Conservation (phyloP, 2,329 filamentous ascomycete genomes). For the Pezicula neosporulosa region DNA sequence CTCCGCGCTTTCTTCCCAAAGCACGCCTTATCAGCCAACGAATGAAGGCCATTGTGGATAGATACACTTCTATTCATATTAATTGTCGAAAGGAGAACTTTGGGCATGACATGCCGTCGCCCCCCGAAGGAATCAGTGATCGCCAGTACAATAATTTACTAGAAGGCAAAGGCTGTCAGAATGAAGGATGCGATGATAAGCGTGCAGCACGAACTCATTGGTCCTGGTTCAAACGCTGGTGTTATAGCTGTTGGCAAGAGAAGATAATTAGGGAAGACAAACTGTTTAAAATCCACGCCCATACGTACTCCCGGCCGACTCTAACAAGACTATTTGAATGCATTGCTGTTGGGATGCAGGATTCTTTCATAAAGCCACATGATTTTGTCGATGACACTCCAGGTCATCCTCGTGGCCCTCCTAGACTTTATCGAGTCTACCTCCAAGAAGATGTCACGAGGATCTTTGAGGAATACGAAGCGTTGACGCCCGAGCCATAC, state of each 20-base stretch:
- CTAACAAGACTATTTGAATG: slow-evolving; percentile 25
- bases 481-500: slow-evolving; percentile 19
- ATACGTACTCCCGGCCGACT: slow-evolving; percentile 12
- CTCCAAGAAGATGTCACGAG: slow-evolving; percentile 18
- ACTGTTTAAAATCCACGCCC: slow-evolving; percentile 21
- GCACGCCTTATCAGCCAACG: slow-evolving; percentile 18
- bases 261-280: slow-evolving; percentile 26
- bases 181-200: slow-evolving; percentile 18
- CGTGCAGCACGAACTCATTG: slow-evolving; percentile 24
- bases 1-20: slow-evolving; percentile 25
- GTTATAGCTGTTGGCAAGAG: slow-evolving; percentile 20
- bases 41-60: slow-evolving; percentile 17
- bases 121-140: slow-evolving; percentile 16
- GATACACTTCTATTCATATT: slow-evolving; percentile 21
- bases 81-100: slow-evolving; percentile 27
- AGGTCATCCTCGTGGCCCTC: slow-evolving; percentile 12
- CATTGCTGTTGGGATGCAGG: slow-evolving; percentile 26
- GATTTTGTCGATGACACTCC: slow-evolving; percentile 21
- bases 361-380: slow-evolving; percentile 27
- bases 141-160: slow-evolving; percentile 25
- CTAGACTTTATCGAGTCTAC: slow-evolving; percentile 26
- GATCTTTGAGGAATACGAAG: slow-evolving; percentile 24
- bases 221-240: slow-evolving; percentile 29
- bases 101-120: slow-evolving; percentile 23
- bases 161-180: slow-evolving; percentile 25